Conservation (phyloP, 352 stramenopile species). For the Globisporangium middletonii region DNA sequence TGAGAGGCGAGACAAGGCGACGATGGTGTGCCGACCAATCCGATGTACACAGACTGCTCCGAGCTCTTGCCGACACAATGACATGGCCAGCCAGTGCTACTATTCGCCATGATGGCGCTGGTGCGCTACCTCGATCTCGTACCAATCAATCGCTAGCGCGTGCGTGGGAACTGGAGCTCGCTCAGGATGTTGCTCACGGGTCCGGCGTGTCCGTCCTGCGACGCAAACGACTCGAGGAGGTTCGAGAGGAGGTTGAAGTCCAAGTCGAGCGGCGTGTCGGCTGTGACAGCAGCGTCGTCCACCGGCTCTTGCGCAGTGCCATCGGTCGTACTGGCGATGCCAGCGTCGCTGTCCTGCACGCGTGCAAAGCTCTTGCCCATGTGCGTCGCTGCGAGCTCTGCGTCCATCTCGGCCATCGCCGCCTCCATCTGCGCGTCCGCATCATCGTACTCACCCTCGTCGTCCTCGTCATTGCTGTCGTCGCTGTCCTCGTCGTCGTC, state of each 20-base stretch:
- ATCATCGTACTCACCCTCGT: conserved; percentile 20
- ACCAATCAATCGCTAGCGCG: neutral
- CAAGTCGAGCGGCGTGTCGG: conserved; percentile 54
- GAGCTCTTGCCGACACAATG: neutral
- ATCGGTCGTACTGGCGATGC: neutral
- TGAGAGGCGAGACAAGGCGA: no score
- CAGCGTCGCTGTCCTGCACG: conserved; percentile 10
- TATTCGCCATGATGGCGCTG: no score
- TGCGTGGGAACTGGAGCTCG: conserved; percentile 36
- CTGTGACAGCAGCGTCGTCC: conserved; percentile 16
- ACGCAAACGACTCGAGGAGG: conserved; percentile 75
- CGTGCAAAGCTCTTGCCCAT: conserved; percentile 51
- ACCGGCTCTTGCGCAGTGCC: neutral
- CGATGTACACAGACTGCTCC: no score
- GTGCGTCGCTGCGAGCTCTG: conserved; percentile 44
- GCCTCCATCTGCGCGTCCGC: conserved; percentile 38
- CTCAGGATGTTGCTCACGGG: conserved; percentile 73
- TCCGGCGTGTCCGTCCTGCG: conserved; percentile 63
- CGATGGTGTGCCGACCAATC: neutral
- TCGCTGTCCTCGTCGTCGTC: conserved; percentile 21
- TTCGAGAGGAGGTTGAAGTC: conserved; percentile 83
- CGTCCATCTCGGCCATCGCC: conserved; percentile 77
- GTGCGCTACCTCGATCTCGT: no score
- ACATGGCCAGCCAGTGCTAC: no score
- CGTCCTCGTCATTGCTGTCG: conserved; percentile 21